These are phyloP conservation scores for Luzula sylvatica DNA, from an alignment of 176 grass and related monocot species.

Conservation along the genomic window DNA sequence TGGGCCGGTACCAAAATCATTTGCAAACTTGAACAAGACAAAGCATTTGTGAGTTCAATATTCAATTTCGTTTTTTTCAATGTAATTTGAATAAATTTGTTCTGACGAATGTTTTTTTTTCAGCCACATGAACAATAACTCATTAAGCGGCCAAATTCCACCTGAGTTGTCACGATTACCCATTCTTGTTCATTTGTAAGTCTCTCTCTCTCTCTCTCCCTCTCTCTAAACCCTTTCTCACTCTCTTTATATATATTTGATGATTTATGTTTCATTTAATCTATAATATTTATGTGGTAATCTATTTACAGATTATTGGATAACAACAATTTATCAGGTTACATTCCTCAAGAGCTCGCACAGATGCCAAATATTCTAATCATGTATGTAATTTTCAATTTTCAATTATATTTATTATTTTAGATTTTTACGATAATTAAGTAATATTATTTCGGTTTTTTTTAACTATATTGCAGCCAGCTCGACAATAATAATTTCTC, in stretches of 20 bases:
- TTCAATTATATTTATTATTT: background rate
- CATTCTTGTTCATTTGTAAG: constrained; percentile 86
- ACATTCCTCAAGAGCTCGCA: constrained; percentile 53
- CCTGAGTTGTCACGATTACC: constrained; percentile 52
- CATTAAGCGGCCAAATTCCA: constrained; percentile 80
- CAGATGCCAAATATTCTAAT: constrained; percentile 18
- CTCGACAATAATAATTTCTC: constrained; percentile 91
- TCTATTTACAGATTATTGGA: constrained; percentile 54
- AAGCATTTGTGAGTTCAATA: constrained; percentile 73
- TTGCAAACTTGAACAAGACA: constrained; percentile 57
- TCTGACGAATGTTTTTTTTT: constrained; percentile 20
- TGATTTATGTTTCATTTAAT: background rate
- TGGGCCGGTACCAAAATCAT: constrained; percentile 76
- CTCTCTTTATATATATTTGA: background rate
- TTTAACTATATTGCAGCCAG: constrained; percentile 55
- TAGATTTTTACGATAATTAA: background rate
- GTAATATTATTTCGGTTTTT: background rate
- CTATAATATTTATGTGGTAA: constrained; percentile 5
- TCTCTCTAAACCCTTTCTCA: background rate
- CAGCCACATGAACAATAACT: constrained; percentile 99
- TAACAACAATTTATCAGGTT: constrained; percentile 57
- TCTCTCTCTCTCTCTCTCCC: constrained; percentile 20
- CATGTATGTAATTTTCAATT: constrained; percentile 15
- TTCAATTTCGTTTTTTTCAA: constrained; percentile 9
- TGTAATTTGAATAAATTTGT: constrained; percentile 10